A percentile compares a stretch with the other conserved stretches of the same genome.
Conservation (phyloP, 768 basidiomycete genomes). For the Filobasidium wieringae region DNA sequence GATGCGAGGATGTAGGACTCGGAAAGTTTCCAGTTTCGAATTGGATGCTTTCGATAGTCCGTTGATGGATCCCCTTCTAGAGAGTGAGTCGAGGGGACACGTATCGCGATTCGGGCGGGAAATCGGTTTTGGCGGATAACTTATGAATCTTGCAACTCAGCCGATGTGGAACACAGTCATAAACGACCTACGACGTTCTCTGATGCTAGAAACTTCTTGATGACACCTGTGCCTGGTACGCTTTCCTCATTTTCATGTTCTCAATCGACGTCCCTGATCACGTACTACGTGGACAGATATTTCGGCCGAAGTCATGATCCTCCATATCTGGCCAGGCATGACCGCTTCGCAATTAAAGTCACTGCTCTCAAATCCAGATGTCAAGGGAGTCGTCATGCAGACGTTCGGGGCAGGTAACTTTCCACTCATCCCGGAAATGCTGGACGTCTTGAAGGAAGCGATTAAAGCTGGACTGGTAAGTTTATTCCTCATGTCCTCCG, state of each 20-base stretch:
- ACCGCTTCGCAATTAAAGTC: constrained; percentile 59
- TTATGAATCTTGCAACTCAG: background rate
- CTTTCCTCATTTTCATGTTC: background rate
- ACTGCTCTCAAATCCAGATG: constrained; percentile 56
- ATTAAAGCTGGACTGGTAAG: constrained; percentile 59
- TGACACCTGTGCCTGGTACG: constrained; percentile 37
- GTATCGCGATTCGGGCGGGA: too few relatives aligned
- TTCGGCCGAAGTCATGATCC: constrained; percentile 11
- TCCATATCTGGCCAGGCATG: constrained; percentile 66
- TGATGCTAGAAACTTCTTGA: background rate
- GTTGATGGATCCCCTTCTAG: constrained; percentile 68
- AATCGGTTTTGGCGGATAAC: too few relatives aligned
- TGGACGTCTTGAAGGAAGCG: constrained; percentile 65
- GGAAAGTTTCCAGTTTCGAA: constrained; percentile 62
- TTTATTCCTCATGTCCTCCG: background rate
- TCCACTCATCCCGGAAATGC: constrained; percentile 64
- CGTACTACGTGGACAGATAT: constrained; percentile 2
- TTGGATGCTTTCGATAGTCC: constrained; percentile 74
- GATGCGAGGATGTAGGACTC: constrained; percentile 49
- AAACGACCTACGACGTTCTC: background rate
- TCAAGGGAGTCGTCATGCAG: constrained; percentile 72
- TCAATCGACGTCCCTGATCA: background rate
- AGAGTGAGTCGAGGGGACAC: constrained; percentile 56
- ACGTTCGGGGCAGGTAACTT: constrained; percentile 91
- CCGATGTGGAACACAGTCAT: background rate